Evolutionary conservation across 31 red algal genomes (phyloP), one percentile per base, ranked within the genome.

Genomic region (Porphyra umbilicalis): DNA sequence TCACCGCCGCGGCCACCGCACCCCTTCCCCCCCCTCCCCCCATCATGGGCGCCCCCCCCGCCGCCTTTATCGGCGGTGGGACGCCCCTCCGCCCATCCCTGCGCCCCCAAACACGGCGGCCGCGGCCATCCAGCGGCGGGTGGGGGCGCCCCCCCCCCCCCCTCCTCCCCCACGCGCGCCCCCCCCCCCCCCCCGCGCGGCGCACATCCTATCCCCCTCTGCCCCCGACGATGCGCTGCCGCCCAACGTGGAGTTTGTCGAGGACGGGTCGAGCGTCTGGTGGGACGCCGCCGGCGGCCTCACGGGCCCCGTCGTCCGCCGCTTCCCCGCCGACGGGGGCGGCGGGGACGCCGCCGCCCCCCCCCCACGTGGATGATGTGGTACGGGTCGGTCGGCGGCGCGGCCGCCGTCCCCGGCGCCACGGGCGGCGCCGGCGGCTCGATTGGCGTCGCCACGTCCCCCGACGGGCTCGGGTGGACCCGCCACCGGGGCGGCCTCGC

Each of bases 381-480:
- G 85, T 92, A 92, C 90, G 14, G 38, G 90, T 25, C 85, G 85
- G 76, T 34, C 0, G 7, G 32, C 83, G 35, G 87, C 82, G 90
- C 32, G 32, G 31, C 71, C 44, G 57, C 38, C 68, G 37, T 3
- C 89, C 25, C 18, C n/a, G 10, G 42, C 89, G 33, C 83, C 89
- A 10, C 75, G 83, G 7, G 83, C 83, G 37, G 39, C 80, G 25
- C 7, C 83, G 30, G 36, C 79, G 92, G 92, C 42, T 57, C 79
- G 39, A 77, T 89, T 76, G 92, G 84, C 37, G 85, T 90, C 29
- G 92, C 92, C 33, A 67, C 83, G 33, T 87, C 83, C 30, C 36
- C 79, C 39, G 92, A 94, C 67, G 92, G 92, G 35, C 36, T 94
- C n/a, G 10, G n/a, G 11, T 95, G 93, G 93, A 76, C 57, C 29